These are phyloP conservation scores for Tympanopsis confertula DNA, from an alignment of 2,329 filamentous ascomycete species.

Conservation along the genomic window DNA sequence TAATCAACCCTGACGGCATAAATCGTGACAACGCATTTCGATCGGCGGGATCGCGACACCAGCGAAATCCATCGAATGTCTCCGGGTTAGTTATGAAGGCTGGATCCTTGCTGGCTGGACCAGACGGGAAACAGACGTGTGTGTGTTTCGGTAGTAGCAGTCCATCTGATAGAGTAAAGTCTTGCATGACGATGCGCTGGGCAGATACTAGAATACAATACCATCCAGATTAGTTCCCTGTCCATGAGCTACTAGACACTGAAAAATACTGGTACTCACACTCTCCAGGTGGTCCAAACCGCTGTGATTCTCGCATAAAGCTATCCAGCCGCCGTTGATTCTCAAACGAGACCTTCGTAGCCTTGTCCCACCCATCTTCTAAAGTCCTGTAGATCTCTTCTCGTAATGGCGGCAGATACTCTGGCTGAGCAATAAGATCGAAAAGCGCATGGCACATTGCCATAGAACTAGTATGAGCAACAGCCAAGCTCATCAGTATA, in stretches of 20 bases:
- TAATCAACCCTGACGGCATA: no score
- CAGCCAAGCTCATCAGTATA: constrained; percentile 6
- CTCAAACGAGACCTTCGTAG: constrained; percentile 11
- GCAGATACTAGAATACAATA: constrained; percentile 9
- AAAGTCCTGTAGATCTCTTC: constrained; percentile 7
- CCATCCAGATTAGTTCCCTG: no score
- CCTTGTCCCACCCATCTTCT: constrained; percentile 11
- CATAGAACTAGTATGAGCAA: constrained; percentile 11
- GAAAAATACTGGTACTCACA: neutral
- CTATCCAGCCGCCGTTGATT: constrained; percentile 8
- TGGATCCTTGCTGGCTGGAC: neutral
- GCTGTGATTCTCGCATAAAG: neutral
- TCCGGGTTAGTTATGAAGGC: neutral
- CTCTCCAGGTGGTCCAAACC: neutral
- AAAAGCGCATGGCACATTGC: constrained; percentile 7
- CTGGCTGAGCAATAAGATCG: constrained; percentile 5
- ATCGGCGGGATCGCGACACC: neutral
- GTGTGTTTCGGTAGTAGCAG: neutral
- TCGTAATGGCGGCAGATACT: constrained; percentile 4
- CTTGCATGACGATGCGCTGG: neutral
- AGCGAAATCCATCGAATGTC: neutral
- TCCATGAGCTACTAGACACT: no score
- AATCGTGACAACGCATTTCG: no score
- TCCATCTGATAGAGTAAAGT: neutral
- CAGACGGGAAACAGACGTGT: neutral